These are phyloP conservation scores for Termitomyces heimii DNA, from an alignment of 768 basidiomycete species.

Conservation along the genomic window DNA sequence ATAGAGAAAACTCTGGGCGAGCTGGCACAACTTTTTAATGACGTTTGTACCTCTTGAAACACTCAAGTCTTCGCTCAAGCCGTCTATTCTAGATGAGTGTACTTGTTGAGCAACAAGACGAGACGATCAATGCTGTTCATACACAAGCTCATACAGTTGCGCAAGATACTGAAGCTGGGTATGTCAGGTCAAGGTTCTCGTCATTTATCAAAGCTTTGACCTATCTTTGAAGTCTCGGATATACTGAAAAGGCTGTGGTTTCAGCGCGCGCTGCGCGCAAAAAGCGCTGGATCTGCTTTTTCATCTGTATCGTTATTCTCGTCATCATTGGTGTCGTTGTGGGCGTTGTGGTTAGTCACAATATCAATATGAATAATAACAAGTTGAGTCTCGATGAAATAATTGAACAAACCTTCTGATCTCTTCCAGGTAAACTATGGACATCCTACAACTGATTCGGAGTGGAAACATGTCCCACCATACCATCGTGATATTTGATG, in stretches of 20 bases:
- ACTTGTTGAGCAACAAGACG: constrained; percentile 92
- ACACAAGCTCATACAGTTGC: constrained; percentile 67
- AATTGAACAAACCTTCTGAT: neutral
- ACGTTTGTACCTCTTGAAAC: constrained; percentile 43
- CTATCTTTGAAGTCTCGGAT: constrained; percentile 48
- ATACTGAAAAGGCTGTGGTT: constrained; percentile 82
- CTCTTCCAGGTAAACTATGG: constrained; percentile 5
- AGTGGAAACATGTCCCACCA: constrained; percentile 4
- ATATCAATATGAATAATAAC: constrained; percentile 32
- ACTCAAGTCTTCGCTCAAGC: neutral
- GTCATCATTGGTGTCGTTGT: constrained; percentile 62
- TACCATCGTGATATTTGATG: neutral
- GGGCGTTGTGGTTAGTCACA: constrained; percentile 51
- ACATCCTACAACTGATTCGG: neutral
- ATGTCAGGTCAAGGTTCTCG: constrained; percentile 17
- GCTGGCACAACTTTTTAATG: constrained; percentile 93
- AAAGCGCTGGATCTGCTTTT: constrained; percentile 97
- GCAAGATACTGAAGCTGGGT: constrained; percentile 86
- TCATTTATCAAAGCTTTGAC: constrained; percentile 2
- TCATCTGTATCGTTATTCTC: constrained; percentile 60
- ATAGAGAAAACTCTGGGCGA: constrained; percentile 92
- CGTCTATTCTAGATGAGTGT: constrained; percentile 73
- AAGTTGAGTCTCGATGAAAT: constrained; percentile 1
- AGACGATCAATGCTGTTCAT: constrained; percentile 80
- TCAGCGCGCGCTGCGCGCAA: constrained; percentile 87